phyloP scores from a whole-genome alignment of 208 protist species.

The Entamoeba invadens region DNA sequence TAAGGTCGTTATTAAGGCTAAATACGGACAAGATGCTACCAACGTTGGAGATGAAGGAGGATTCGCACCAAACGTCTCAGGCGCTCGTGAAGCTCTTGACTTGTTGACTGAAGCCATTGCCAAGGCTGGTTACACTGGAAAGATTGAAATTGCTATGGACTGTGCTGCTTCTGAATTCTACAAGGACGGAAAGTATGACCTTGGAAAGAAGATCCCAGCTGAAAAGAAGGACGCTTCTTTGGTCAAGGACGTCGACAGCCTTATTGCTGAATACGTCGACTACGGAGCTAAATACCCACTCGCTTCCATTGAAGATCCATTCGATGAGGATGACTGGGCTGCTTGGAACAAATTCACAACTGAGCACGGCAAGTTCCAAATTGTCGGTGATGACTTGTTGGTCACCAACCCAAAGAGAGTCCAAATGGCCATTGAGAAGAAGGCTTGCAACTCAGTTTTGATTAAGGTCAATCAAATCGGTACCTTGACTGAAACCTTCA shows the following conservation, averaged over 20 bases:
- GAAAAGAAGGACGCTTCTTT: not conserved
- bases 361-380: constrained; percentile 51
- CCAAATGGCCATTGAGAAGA: constrained; percentile 59
- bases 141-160: constrained; percentile 93
- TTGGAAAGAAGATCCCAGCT: constrained; percentile 77
- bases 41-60: constrained; percentile 95
- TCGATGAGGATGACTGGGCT: constrained; percentile 79
- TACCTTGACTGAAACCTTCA: constrained; percentile 79
- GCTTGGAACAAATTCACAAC: constrained; percentile 59
- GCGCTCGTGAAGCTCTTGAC: constrained; percentile 79
- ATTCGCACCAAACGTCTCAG: constrained; percentile 64
- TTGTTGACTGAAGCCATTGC: constrained; percentile 83
- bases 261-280: constrained; percentile 56
- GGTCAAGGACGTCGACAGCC: constrained; percentile 15
- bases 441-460: constrained; percentile 82
- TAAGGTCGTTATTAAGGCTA: constrained; percentile 75
- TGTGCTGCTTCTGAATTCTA: constrained; percentile 92
- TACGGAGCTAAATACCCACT: constrained; percentile 72
- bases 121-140: constrained; percentile 66
- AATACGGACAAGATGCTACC: constrained; percentile 77
- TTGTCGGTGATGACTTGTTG: constrained; percentile 92
- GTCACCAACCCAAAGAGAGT: constrained; percentile 88
- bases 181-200: constrained; percentile 72
- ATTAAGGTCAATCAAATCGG: constrained; percentile 99
- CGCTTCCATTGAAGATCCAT: constrained; percentile 94